Percentiles rank a stretch among this genome's conserved stretches.
phyloP scores from a whole-genome alignment of 2,329 filamentous ascomycete genomes.

The Hypoxylon sp. region DNA sequence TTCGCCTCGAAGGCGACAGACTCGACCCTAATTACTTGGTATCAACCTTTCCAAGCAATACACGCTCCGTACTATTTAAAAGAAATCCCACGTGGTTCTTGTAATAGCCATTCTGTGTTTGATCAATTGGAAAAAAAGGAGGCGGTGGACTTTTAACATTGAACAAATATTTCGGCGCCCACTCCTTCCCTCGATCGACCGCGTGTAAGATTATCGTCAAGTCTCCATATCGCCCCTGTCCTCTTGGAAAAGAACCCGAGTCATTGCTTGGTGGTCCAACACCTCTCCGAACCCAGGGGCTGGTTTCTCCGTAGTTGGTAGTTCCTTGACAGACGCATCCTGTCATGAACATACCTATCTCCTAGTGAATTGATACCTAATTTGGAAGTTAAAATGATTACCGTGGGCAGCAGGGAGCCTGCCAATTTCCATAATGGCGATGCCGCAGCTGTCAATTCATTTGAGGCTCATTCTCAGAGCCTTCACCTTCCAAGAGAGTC shows the following conservation, averaged over 20 bases:
- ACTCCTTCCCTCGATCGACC: slow-evolving; percentile 9
- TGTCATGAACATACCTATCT: slow-evolving; percentile 47
- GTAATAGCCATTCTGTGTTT: neutral
- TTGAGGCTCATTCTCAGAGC: slow-evolving; percentile 48
- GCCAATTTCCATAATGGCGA: slow-evolving; percentile 49
- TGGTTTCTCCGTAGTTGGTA: slow-evolving; percentile 19
- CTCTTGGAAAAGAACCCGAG: neutral
- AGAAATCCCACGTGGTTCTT: neutral
- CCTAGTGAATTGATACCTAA: slow-evolving; percentile 25
- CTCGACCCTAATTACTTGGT: neutral
- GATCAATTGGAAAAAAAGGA: neutral
- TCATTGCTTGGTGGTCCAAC: neutral
- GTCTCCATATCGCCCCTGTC: neutral
- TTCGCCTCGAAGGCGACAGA: neutral
- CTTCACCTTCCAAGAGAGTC: slow-evolving; percentile 49
- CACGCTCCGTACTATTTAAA: neutral
- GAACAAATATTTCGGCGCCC: slow-evolving; percentile 10
- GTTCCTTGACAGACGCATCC: slow-evolving; percentile 19
- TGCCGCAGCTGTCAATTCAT: slow-evolving; percentile 41
- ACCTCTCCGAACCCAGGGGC: slow-evolving; percentile 12
- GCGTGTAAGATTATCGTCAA: neutral
- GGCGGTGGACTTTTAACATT: neutral
- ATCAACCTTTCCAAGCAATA: neutral
- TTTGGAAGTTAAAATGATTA: slow-evolving; percentile 45
- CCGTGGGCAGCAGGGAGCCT: slow-evolving; percentile 47